A percentile compares a stretch with the other conserved stretches of the same genome.
phyloP scores from a whole-genome alignment of 2,329 filamentous ascomycete species.

The Ophiostoma populinum region DNA sequence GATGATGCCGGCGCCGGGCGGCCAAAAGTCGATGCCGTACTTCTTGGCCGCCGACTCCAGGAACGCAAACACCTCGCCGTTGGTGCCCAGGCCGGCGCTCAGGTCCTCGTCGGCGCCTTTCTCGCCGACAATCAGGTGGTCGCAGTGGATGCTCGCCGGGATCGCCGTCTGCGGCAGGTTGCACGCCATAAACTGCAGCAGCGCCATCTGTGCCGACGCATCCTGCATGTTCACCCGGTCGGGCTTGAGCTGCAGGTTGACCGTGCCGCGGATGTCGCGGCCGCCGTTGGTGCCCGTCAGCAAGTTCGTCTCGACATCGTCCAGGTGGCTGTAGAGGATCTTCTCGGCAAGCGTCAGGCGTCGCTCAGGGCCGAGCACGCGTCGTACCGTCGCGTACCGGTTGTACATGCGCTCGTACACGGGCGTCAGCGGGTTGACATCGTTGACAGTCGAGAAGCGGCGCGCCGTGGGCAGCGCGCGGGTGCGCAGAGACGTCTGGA shows the following conservation, averaged over 20 bases:
- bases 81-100: conserved; percentile 68
- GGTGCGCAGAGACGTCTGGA: conserved; percentile 18
- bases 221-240: conserved; percentile 99
- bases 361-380: conserved; percentile 44
- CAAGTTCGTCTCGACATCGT: conserved; percentile 76
- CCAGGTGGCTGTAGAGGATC: conserved; percentile 91
- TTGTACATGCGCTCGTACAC: conserved; percentile 70
- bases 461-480: conserved; percentile 15
- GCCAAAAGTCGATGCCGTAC: conserved; percentile 93
- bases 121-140: conserved; percentile 95
- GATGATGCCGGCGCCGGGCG: conserved; percentile 83
- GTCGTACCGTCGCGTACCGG: conserved; percentile 57
- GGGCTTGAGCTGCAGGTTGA: conserved; percentile 91
- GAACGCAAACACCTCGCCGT: conserved; percentile 97
- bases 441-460: conserved; percentile 20
- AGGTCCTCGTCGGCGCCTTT: conserved; percentile 78
- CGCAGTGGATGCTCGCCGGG: conserved; percentile 94
- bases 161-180: conserved; percentile 78
- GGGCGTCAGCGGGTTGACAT: conserved; percentile 33
- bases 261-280: conserved; percentile 64
- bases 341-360: conserved; percentile 86
- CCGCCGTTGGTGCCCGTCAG: conserved; percentile 72
- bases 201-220: conserved; percentile 93
- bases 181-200: conserved; percentile 97
- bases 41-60: conserved; percentile 80